A percentile compares a stretch with the other conserved stretches of the same genome.
Evolutionary conservation across 768 basidiomycete genomes (phyloP).

Genomic region (Hydnum rufescens): DNA sequence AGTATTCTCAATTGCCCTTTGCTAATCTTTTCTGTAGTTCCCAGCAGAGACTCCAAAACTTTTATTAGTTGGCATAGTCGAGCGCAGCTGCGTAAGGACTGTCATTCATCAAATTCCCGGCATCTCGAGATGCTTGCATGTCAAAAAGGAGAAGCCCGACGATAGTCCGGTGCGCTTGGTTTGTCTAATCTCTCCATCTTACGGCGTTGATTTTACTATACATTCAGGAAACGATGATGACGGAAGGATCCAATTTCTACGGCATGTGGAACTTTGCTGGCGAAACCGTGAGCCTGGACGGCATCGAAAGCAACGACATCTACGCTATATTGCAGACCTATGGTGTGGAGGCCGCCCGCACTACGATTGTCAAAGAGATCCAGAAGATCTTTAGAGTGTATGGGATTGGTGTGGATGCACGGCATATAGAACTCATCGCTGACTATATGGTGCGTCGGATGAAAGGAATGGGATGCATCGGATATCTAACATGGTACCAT

Average conservation of each 20-base stretch:
- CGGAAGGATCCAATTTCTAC: conserved; percentile 85
- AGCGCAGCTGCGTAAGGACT: conserved; percentile 64
- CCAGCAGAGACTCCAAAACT: conserved; percentile 76
- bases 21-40: conserved; percentile 36
- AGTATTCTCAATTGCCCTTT: conserved; percentile 1
- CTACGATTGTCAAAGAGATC: conserved; percentile 80
- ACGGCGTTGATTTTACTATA: conserved; percentile 3
- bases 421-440: conserved; percentile 91
- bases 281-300: conserved; percentile 46
- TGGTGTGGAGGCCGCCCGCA: conserved; percentile 91
- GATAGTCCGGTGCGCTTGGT: not conserved
- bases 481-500: not conserved
- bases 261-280: conserved; percentile 70
- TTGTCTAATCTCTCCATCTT: not conserved
- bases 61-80: conserved; percentile 81
- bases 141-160: conserved; percentile 27
- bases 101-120: conserved; percentile 79
- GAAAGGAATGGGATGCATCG: too few relatives aligned
- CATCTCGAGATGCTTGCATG: conserved; percentile 72
- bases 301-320: conserved; percentile 87
- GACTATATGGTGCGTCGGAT: conserved; percentile 87
- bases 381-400: conserved; percentile 83
- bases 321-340: conserved; percentile 80
- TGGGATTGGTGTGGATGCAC: conserved; percentile 83
- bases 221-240: conserved; percentile 7